Evolutionary conservation across 2,329 filamentous ascomycete species (phyloP).

Genomic region (Trichoderma atrobrunneum): DNA sequence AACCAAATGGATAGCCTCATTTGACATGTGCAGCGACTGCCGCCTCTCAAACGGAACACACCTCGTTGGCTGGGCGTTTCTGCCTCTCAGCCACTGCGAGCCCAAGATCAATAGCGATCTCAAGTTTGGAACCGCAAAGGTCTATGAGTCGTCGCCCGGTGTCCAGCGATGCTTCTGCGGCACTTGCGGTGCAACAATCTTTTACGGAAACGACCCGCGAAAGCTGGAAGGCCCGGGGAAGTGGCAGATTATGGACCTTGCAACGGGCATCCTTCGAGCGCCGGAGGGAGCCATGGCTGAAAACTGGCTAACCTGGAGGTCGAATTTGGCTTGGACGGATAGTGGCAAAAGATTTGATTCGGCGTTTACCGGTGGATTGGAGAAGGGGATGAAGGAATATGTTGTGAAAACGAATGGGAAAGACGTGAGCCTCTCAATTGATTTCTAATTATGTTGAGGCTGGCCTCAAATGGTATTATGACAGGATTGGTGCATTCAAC

Average conservation of each 20-base stretch:
- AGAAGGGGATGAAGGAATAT: slow-evolving; percentile 40
- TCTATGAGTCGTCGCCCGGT: slow-evolving; percentile 39
- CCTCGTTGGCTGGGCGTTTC: slow-evolving; percentile 42
- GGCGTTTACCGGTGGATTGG: slow-evolving; percentile 35
- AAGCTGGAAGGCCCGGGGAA: slow-evolving; percentile 30
- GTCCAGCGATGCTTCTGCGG: slow-evolving; percentile 46
- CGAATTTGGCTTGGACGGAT: slow-evolving; percentile 34
- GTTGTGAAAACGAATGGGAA: slow-evolving; percentile 36
- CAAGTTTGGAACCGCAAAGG: slow-evolving; percentile 43
- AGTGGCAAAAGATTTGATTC: slow-evolving; percentile 38
- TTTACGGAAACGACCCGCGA: slow-evolving; percentile 33
- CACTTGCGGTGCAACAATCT: slow-evolving; percentile 45
- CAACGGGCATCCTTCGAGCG: slow-evolving; percentile 44
- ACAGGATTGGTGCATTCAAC: not conserved
- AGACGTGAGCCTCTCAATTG: slow-evolving; percentile 18
- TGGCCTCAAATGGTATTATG: not conserved
- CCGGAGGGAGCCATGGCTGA: slow-evolving; percentile 44
- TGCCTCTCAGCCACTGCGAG: slow-evolving; percentile 37
- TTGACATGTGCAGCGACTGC: slow-evolving; percentile 46
- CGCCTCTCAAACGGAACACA: slow-evolving; percentile 43
- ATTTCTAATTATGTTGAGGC: not conserved
- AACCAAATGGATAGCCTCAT: slow-evolving; percentile 42
- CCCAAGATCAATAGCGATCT: slow-evolving; percentile 39
- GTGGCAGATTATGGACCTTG: slow-evolving; percentile 40
- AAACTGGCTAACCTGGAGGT: slow-evolving; percentile 47